These are phyloP conservation scores for Epichloe sibirici DNA, from an alignment of 2,329 filamentous ascomycete genomes.

Conservation along the genomic window DNA sequence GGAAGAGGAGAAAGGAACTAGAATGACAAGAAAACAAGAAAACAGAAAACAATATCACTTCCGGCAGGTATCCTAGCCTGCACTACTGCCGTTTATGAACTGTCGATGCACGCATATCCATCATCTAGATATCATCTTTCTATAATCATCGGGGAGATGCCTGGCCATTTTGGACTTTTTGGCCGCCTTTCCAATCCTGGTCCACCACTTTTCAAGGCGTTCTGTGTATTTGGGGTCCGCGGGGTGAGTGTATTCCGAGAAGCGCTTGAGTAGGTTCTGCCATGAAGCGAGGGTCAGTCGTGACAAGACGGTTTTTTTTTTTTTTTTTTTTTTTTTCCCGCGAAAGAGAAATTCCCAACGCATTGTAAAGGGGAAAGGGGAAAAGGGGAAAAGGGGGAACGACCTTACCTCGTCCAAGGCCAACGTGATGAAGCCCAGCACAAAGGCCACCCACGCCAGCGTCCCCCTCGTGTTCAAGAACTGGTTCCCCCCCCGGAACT, in stretches of 20 bases:
- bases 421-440: conserved; percentile 25
- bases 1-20: background rate
- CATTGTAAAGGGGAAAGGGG: background rate
- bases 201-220: conserved; percentile 23
- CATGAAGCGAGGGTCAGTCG: background rate
- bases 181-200: conserved; percentile 20
- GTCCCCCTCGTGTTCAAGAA: conserved; percentile 25
- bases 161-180: conserved; percentile 23
- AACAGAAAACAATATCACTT: too few relatives aligned
- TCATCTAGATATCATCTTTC: conserved; percentile 18
- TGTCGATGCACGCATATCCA: background rate
- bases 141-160: conserved; percentile 21
- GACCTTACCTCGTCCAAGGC: conserved; percentile 22
- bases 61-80: background rate
- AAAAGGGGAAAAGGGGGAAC: background rate
- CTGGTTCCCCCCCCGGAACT: conserved; percentile 28
- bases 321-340: background rate
- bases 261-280: conserved; percentile 21
- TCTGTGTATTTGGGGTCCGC: conserved; percentile 18
- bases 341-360: background rate
- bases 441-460: conserved; percentile 27
- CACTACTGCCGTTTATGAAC: background rate
- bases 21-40: background rate
- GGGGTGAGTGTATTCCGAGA: conserved; percentile 15
- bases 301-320: background rate